Base-by-base conservation (phyloP, 305 asterid species). In the Fraxinus latifolia region DNA sequence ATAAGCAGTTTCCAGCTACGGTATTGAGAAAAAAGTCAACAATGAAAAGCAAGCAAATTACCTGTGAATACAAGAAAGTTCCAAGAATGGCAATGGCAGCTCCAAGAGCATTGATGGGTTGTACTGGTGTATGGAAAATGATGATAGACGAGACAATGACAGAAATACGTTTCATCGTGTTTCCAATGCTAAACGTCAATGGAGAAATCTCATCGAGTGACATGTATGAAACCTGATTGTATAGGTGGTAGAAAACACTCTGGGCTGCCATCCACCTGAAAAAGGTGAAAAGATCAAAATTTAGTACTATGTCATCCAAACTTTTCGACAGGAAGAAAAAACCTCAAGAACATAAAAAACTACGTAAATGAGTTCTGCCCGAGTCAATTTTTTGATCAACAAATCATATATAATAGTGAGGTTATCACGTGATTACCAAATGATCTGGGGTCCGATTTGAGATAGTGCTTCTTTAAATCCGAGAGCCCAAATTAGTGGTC, bases 41-140 rank as follows among this genome's bases (percentile, higher is more conserved):
- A 27, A 34, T 82, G 0, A 7, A 84, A 80, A 83, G 32, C 34
- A 1, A 79, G 77, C n/a, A 80, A 76, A 39, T 74, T 86, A 95
- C 98, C 98, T 95, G 98, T 44, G 98, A 95, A 83, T 95, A 95
- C 86, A 95, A 86, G 93, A 95, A 95, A 79, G 98, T 95, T 79
- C 98, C 98, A 34, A 93, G 85, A 83, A 93, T 47, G 0, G 94
- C 25, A 23, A 23, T 23, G 25, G 25, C 25, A 23, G 25, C 25
- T 23, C 25, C 25, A 23, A 23, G 25, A 78, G 98, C 98, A 79
- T 95, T 95, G 89, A 95, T 86, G 9, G 98, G 98, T 84, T 89
- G 93, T 37, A 95, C 91, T 25, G 98, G 98, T 32, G 97, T 95
- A 77, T 77, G 93, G 91, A 95, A 95, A 74, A 95, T 95, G 62